These are phyloP conservation scores for Pseudoscleropodium purum DNA, from an alignment of 225 moss, liverwort and hornwort genomes.

Conservation along the genomic window DNA sequence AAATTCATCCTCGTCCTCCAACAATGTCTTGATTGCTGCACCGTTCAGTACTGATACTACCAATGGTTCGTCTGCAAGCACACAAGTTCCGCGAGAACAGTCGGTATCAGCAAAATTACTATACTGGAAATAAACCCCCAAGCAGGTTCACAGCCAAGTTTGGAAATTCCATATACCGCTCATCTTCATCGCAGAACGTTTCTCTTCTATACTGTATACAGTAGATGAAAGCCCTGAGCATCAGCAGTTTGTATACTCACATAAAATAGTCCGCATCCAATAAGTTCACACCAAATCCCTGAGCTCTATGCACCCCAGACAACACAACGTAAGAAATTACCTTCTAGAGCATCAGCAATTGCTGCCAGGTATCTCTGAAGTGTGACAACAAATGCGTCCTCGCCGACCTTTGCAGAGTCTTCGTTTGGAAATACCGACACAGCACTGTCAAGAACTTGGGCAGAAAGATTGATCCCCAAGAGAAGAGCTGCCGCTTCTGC, in stretches of 20 bases:
- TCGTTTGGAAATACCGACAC: slow-evolving; percentile 5
- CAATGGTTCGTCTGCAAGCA: slow-evolving; percentile 72
- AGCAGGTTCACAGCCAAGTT: neutral
- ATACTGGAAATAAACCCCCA: neutral
- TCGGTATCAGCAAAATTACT: neutral
- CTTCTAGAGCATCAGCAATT: slow-evolving; percentile 52
- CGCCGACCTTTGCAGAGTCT: slow-evolving; percentile 16
- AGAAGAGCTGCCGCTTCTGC: slow-evolving; percentile 59
- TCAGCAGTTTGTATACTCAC: neutral
- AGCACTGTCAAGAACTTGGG: slow-evolving; percentile 24
- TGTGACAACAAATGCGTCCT: slow-evolving; percentile 28
- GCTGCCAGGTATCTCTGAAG: slow-evolving; percentile 32
- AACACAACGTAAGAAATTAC: neutral
- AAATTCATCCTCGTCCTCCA: slow-evolving; percentile 95
- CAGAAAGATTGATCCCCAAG: slow-evolving; percentile 33
- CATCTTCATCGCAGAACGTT: neutral
- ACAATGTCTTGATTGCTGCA: slow-evolving; percentile 61
- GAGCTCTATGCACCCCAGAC: neutral
- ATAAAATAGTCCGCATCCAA: neutral
- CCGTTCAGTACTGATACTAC: slow-evolving; percentile 85
- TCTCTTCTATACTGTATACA: neutral
- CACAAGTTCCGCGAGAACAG: neutral
- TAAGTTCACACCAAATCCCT: neutral
- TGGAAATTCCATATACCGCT: neutral
- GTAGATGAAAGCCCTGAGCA: neutral